A percentile compares a stretch with the other conserved stretches of the same genome.
Evolutionary conservation across 768 basidiomycete species (phyloP).

Genomic region (Neoboletus brunneissimus): DNA sequence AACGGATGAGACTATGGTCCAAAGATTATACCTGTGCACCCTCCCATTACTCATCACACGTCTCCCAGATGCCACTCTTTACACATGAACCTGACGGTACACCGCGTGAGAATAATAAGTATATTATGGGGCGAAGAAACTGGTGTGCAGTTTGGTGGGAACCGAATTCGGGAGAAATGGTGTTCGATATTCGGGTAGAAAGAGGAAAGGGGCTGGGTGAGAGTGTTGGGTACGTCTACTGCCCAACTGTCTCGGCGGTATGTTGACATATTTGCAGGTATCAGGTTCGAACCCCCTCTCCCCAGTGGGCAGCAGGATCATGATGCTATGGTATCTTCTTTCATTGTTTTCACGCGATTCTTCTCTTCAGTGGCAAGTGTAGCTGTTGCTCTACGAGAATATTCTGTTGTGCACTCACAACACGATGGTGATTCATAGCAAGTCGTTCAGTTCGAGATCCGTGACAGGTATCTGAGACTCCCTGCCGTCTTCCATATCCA

Average conservation of each 20-base stretch:
- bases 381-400: background rate
- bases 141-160: constrained; percentile 77
- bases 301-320: constrained; percentile 35
- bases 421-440: constrained; percentile 16
- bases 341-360: background rate
- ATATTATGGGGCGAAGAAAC: constrained; percentile 86
- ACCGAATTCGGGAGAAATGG: constrained; percentile 54
- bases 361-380: background rate
- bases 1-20: constrained; percentile 88
- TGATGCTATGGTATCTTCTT: constrained; percentile 4
- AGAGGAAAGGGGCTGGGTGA: constrained; percentile 76
- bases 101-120: constrained; percentile 63
- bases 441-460: constrained; percentile 28
- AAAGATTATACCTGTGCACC: background rate
- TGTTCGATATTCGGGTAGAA: constrained; percentile 86
- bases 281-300: constrained; percentile 41
- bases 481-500: constrained; percentile 20
- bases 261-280: constrained; percentile 36
- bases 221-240: constrained; percentile 64
- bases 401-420: background rate
- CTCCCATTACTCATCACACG: background rate
- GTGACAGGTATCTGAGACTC: constrained; percentile 24
- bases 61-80: constrained; percentile 69
- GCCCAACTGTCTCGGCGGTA: background rate
- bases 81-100: constrained; percentile 71